A percentile compares a stretch with the other conserved stretches of the same genome.
Conservation (phyloP, 805 yeast genomes). For the Jamesozyma piceae region DNA sequence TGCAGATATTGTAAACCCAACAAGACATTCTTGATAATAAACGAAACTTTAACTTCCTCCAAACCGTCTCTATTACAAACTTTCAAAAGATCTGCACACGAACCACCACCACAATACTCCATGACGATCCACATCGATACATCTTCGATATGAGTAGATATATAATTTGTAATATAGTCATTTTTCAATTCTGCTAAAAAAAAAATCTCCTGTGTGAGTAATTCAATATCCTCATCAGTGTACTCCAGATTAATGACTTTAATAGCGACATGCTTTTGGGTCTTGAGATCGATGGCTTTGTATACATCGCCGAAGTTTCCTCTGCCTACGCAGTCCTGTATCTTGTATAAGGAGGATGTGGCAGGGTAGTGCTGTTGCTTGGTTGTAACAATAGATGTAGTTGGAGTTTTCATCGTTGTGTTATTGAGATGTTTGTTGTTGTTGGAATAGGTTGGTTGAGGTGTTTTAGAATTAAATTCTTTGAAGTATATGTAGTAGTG, state of each 20-base stretch:
- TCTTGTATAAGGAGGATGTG: slow-evolving; percentile 20
- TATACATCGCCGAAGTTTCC: slow-evolving; percentile 88
- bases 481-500: no score
- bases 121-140: slow-evolving; percentile 77
- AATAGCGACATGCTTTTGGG: slow-evolving; percentile 58
- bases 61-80: slow-evolving; percentile 24
- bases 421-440: no score
- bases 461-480: no score
- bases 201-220: slow-evolving; percentile 66
- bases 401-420: no score
- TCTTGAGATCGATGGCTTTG: slow-evolving; percentile 39
- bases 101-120: slow-evolving; percentile 96
- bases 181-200: slow-evolving; percentile 59
- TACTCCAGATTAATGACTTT: slow-evolving; percentile 78
- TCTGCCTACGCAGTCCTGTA: slow-evolving; percentile 58
- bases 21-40: slow-evolving; percentile 53
- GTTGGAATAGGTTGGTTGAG: no score
- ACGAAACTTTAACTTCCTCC: slow-evolving; percentile 44
- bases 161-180: slow-evolving; percentile 58
- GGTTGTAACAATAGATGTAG: neutral
- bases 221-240: slow-evolving; percentile 63
- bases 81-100: slow-evolving; percentile 68
- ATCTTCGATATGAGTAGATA: slow-evolving; percentile 54
- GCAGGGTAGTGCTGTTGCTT: no score
- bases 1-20: slow-evolving; percentile 73